Evolutionary conservation across 2,329 filamentous ascomycete genomes (phyloP).

Genomic region (Fusarium devonianum): DNA sequence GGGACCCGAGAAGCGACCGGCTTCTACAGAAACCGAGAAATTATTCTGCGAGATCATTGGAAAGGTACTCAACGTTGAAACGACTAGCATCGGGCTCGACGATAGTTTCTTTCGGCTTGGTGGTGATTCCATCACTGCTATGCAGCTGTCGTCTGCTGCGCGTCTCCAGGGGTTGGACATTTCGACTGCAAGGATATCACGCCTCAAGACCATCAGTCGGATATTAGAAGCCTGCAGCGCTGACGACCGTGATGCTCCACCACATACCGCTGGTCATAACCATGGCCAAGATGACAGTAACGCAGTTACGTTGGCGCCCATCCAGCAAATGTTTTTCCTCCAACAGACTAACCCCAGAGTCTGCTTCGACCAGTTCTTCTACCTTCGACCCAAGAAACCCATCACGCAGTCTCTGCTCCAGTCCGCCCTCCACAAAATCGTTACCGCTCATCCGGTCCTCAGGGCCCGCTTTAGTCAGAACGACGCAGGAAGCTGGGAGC

Average conservation of each 20-base stretch:
- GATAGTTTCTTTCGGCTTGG: slow-evolving; percentile 13
- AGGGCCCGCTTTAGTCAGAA: slow-evolving; percentile 2
- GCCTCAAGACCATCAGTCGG: slow-evolving; percentile 7
- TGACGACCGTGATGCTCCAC: not conserved
- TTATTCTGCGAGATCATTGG: slow-evolving; percentile 1
- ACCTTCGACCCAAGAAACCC: slow-evolving; percentile 2
- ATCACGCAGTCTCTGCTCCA: not conserved
- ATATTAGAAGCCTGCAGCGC: slow-evolving; percentile 4
- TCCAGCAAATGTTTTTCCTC: slow-evolving; percentile 20
- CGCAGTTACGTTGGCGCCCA: slow-evolving; percentile 1
- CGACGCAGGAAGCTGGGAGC: slow-evolving; percentile 4
- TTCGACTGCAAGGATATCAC: slow-evolving; percentile 1
- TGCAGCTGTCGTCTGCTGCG: slow-evolving; percentile 19
- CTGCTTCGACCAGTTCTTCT: slow-evolving; percentile 17
- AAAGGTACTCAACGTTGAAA: slow-evolving; percentile 2
- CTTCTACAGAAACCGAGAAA: slow-evolving; percentile 2
- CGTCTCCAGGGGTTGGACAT: slow-evolving; percentile 5
- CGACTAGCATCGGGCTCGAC: slow-evolving; percentile 3
- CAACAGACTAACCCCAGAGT: slow-evolving; percentile 8
- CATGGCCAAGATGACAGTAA: not conserved
- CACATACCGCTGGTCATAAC: not conserved
- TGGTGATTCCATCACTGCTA: slow-evolving; percentile 18
- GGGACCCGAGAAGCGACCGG: not conserved
- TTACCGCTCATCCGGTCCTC: slow-evolving; percentile 10
- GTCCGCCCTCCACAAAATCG: slow-evolving; percentile 4